These are phyloP conservation scores for Trichoderma sp. DNA, from an alignment of 2,329 filamentous ascomycete species.

Conservation along the genomic window DNA sequence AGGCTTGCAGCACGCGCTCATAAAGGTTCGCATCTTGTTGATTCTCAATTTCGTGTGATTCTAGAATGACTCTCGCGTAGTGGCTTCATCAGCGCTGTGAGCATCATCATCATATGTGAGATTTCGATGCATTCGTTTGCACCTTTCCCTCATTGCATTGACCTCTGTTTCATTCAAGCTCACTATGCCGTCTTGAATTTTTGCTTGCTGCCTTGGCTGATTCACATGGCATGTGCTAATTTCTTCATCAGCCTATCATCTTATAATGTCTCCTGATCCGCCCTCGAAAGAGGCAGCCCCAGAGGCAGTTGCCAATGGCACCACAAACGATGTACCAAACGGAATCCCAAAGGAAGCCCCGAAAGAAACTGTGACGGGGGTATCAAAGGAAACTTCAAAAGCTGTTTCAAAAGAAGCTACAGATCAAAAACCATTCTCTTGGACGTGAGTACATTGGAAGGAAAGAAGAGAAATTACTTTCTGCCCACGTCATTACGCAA, in stretches of 20 bases:
- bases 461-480: background rate
- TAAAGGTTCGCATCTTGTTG: too few species aligned
- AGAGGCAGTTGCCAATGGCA: background rate
- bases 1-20: background rate
- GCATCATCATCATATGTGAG: background rate
- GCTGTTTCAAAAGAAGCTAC: background rate
- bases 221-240: background rate
- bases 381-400: background rate
- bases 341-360: background rate
- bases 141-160: background rate
- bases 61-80: background rate
- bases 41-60: background rate
- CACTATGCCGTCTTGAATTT: background rate
- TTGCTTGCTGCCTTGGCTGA: background rate
- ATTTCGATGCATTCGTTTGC: background rate
- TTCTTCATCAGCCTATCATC: background rate
- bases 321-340: background rate
- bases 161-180: background rate
- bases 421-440: slow-evolving; percentile 36
- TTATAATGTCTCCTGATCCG: background rate
- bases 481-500: background rate
- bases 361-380: background rate
- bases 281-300: background rate
- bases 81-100: background rate
- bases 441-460: slow-evolving; percentile 38